Conservation (phyloP, 75 land plant species). For the Pseudotsuga menziesii region DNA sequence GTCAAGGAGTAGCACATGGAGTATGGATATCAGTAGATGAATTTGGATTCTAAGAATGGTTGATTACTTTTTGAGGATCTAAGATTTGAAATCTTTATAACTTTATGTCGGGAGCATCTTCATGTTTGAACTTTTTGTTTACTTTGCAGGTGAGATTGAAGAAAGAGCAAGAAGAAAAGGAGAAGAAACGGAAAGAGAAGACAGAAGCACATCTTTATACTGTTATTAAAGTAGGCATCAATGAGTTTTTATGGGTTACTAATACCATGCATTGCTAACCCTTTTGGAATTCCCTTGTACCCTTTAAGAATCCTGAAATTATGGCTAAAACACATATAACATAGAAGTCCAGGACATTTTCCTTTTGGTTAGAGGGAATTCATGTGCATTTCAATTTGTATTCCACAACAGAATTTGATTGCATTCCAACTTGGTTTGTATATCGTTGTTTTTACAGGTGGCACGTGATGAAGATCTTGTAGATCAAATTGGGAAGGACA, state of each 20-base stretch:
- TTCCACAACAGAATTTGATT: background rate
- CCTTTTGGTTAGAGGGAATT: background rate
- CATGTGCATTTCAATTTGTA: background rate
- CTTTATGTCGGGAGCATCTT: no score
- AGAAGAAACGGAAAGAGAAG: slow-evolving; percentile 69
- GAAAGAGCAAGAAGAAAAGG: slow-evolving; percentile 88
- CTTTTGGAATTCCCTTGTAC: no score
- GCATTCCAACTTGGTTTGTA: background rate
- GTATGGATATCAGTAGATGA: no score
- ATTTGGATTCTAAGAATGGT: no score
- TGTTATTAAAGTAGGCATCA: slow-evolving; percentile 52
- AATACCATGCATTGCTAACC: background rate
- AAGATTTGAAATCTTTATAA: no score
- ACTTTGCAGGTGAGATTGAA: slow-evolving; percentile 62
- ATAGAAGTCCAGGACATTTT: background rate
- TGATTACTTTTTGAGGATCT: no score
- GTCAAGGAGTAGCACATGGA: no score
- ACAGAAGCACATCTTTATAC: slow-evolving; percentile 85
- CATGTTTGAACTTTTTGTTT: background rate
- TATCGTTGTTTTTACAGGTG: slow-evolving; percentile 25
- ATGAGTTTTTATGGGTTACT: background rate
- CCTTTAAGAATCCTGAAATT: background rate
- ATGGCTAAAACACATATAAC: background rate
- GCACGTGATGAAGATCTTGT: slow-evolving; percentile 74
- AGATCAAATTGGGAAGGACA: slow-evolving; percentile 84